Conservation (phyloP, 1,139 yeast species). For the Meyerozyma athensensis region DNA sequence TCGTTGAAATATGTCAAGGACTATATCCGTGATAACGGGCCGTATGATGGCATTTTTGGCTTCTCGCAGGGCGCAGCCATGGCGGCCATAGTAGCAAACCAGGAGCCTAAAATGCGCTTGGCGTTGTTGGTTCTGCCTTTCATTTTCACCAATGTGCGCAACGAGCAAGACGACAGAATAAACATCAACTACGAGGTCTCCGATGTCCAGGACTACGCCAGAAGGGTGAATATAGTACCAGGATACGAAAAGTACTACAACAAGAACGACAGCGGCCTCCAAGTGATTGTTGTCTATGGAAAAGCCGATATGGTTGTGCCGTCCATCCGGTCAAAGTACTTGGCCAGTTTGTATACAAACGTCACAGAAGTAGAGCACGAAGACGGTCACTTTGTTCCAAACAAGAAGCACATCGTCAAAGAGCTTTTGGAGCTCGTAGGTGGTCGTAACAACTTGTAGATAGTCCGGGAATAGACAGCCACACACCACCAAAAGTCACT, state of each 20-base stretch:
- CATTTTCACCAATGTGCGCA: neutral
- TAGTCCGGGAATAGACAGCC: slow-evolving; percentile 4
- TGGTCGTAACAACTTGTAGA: neutral
- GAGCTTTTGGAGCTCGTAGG: slow-evolving; percentile 14
- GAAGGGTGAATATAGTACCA: slow-evolving; percentile 16
- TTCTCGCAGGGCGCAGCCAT: slow-evolving; percentile 94
- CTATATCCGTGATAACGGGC: slow-evolving; percentile 67
- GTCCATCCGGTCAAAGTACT: slow-evolving; percentile 24
- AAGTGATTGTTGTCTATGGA: slow-evolving; percentile 29
- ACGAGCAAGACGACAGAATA: slow-evolving; percentile 13
- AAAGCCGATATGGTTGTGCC: slow-evolving; percentile 31
- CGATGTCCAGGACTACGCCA: slow-evolving; percentile 18
- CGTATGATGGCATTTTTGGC: slow-evolving; percentile 84
- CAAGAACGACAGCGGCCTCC: slow-evolving; percentile 16
- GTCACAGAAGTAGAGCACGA: slow-evolving; percentile 22
- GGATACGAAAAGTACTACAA: slow-evolving; percentile 16
- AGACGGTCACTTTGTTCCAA: slow-evolving; percentile 39
- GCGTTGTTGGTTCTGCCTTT: slow-evolving; percentile 4
- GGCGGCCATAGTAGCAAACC: slow-evolving; percentile 51
- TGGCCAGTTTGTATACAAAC: slow-evolving; percentile 18
- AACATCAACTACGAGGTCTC: slow-evolving; percentile 17
- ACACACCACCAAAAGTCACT: neutral
- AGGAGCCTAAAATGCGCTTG: neutral
- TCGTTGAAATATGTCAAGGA: slow-evolving; percentile 40
- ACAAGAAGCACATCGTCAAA: slow-evolving; percentile 26